Percentiles rank a stretch among this genome's conserved stretches.
Evolutionary conservation across 2,329 filamentous ascomycete species (phyloP).

Genomic region (Aspergillus transmontanensis): DNA sequence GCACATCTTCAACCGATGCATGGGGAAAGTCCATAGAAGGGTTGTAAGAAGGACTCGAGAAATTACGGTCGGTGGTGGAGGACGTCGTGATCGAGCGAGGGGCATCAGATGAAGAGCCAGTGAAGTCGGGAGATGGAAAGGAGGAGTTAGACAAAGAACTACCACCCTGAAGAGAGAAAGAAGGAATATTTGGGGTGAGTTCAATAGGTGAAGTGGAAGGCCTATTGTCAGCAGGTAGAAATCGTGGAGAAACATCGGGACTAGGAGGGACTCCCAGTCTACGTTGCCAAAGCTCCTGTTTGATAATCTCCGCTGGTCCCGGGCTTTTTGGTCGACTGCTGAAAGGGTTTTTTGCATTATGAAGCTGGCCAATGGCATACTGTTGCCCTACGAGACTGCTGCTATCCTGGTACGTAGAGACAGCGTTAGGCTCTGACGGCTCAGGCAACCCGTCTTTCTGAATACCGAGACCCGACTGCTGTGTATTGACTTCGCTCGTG

Average conservation of each 20-base stretch:
- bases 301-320: constrained; percentile 30
- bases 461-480: constrained; percentile 32
- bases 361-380: constrained; percentile 16
- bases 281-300: constrained; percentile 32
- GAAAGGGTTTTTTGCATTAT: constrained; percentile 26
- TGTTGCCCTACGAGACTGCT: constrained; percentile 5
- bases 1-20: constrained; percentile 52
- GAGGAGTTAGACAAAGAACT: constrained; percentile 43
- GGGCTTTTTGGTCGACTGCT: constrained; percentile 23
- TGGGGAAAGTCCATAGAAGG: constrained; percentile 42
- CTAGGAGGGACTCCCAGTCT: constrained; percentile 29
- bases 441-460: constrained; percentile 8
- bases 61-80: constrained; percentile 45
- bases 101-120: constrained; percentile 44
- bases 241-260: constrained; percentile 41
- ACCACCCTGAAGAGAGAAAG: constrained; percentile 42
- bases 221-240: constrained; percentile 41
- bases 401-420: constrained; percentile 7
- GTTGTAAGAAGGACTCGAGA: constrained; percentile 40
- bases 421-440: neutral
- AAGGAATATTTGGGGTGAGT: constrained; percentile 41
- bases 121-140: constrained; percentile 49
- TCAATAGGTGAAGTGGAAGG: constrained; percentile 47
- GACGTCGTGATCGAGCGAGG: constrained; percentile 45
- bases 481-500: constrained; percentile 8